A percentile compares a stretch with the other conserved stretches of the same genome.
Conservation (phyloP, 352 stramenopile species). For the Globisporangium rhizosaccharum region DNA sequence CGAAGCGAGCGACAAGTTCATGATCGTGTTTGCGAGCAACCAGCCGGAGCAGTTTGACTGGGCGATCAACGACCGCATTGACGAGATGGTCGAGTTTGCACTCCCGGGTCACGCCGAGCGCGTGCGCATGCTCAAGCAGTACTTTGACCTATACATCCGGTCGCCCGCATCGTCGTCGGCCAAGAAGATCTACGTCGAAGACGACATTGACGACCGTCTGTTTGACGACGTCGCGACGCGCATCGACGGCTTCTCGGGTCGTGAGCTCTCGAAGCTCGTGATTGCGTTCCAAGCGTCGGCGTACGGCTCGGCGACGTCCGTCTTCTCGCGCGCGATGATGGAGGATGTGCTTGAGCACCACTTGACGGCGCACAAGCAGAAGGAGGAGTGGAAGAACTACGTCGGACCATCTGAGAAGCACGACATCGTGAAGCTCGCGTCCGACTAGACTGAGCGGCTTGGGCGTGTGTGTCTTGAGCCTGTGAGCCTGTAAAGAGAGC, state of each 20-base stretch:
- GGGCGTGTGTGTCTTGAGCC: slow-evolving; percentile 5
- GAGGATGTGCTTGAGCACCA: slow-evolving; percentile 93
- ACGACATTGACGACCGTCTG: slow-evolving; percentile 88
- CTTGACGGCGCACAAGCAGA: slow-evolving; percentile 90
- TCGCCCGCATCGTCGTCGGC: slow-evolving; percentile 81
- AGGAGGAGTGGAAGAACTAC: slow-evolving; percentile 91
- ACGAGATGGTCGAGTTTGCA: slow-evolving; percentile 98
- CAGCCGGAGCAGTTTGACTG: slow-evolving; percentile 98
- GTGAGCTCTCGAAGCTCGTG: slow-evolving; percentile 98
- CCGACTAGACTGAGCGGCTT: slow-evolving; percentile 26
- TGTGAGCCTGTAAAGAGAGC: neutral
- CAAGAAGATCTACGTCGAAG: slow-evolving; percentile 89
- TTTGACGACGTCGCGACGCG: slow-evolving; percentile 90
- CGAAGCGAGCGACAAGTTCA: slow-evolving; percentile 98
- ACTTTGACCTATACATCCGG: slow-evolving; percentile 97
- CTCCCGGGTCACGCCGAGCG: slow-evolving; percentile 93
- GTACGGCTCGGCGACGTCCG: slow-evolving; percentile 93
- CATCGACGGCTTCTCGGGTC: slow-evolving; percentile 97
- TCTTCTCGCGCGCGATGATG: slow-evolving; percentile 93
- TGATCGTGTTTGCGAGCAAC: slow-evolving; percentile 99
- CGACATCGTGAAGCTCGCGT: slow-evolving; percentile 45
- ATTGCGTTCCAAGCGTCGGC: slow-evolving; percentile 98
- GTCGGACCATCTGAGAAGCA: slow-evolving; percentile 46
- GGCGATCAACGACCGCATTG: slow-evolving; percentile 98
- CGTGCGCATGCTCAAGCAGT: slow-evolving; percentile 96